Evolutionary conservation across 1,284 basidiomycete species (phyloP).

Genomic region (Rhodotorula sp.): DNA sequence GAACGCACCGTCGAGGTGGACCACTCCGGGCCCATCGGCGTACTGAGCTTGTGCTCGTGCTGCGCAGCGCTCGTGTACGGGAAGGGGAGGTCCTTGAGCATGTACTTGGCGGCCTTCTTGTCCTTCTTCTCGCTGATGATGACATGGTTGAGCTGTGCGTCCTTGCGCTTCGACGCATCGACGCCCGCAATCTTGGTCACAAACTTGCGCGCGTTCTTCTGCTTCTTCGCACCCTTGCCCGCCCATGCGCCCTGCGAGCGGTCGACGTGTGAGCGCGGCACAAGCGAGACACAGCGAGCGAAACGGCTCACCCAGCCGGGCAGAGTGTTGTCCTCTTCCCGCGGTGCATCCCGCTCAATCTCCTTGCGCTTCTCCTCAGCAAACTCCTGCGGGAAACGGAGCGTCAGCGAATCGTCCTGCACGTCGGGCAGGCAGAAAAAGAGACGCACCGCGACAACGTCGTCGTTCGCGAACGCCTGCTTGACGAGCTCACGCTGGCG

Average conservation of each 20-base stretch:
- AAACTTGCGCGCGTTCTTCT: conserved; percentile 57
- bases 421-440: neutral
- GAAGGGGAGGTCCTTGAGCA: conserved; percentile 84
- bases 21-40: conserved; percentile 87
- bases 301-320: conserved; percentile 78
- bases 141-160: conserved; percentile 79
- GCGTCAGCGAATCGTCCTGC: neutral
- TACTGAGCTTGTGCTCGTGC: conserved; percentile 78
- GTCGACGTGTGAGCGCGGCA: neutral
- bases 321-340: conserved; percentile 82
- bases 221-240: conserved; percentile 65
- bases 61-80: conserved; percentile 90
- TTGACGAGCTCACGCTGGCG: conserved; percentile 87
- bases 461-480: conserved; percentile 92
- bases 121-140: conserved; percentile 94
- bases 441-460: conserved; percentile 75
- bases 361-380: conserved; percentile 75
- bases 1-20: conserved; percentile 88
- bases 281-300: neutral
- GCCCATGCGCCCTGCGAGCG: conserved; percentile 79
- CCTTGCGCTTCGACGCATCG: conserved; percentile 73
- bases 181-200: conserved; percentile 81
- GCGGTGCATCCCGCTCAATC: conserved; percentile 79
- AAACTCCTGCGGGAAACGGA: conserved; percentile 65
- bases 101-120: conserved; percentile 87